phyloP scores from a whole-genome alignment of 345 rosid genomes.

The Lumnitzera racemosa region DNA sequence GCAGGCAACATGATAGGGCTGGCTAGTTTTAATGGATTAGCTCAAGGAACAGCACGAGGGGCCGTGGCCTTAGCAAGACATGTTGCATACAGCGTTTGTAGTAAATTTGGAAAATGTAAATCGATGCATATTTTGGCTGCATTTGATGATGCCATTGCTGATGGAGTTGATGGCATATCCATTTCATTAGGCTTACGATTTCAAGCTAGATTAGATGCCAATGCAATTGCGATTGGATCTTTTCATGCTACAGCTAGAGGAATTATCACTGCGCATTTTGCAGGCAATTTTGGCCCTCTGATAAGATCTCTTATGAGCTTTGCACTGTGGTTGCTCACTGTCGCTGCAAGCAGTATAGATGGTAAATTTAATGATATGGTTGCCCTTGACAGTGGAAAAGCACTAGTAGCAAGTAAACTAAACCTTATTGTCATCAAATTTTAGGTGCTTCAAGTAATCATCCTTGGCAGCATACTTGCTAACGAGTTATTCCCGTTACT shows the following conservation, averaged over 20 bases:
- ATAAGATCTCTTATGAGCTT: background rate
- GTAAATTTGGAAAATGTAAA: accelerated
- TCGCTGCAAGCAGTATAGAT: constrained; percentile 44
- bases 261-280: constrained; percentile 28
- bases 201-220: background rate
- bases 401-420: constrained; percentile 20
- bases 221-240: constrained; percentile 26
- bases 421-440: too few relatives aligned
- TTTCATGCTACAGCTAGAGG: constrained; percentile 45
- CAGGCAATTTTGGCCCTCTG: constrained; percentile 19
- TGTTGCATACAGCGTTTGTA: constrained; percentile 36
- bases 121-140: constrained; percentile 18
- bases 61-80: constrained; percentile 45
- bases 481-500: too few relatives aligned
- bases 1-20: constrained; percentile 31
- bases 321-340: constrained; percentile 44
- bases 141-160: constrained; percentile 55
- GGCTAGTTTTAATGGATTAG: constrained; percentile 35
- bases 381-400: constrained; percentile 32
- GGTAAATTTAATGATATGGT: constrained; percentile 23
- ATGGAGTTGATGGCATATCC: constrained; percentile 40
- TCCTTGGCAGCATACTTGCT: too few relatives aligned
- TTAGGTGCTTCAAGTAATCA: too few relatives aligned
- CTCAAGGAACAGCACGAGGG: constrained; percentile 45
- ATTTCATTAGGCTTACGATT: background rate